Conservation (phyloP, 805 yeast species). For the Yamadazyma sp. region DNA sequence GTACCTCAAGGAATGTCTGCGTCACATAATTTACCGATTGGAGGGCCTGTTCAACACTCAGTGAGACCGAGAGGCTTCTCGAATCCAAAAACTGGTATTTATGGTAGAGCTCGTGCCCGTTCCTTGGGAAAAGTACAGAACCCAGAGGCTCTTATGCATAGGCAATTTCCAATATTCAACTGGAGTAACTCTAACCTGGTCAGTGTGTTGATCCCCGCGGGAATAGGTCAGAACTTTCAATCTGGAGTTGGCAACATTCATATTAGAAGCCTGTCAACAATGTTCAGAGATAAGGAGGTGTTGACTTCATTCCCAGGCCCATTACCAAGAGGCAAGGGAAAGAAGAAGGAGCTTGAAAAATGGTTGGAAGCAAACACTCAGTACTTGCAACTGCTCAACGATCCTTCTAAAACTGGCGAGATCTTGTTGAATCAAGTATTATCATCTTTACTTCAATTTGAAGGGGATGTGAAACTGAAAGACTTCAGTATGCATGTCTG, state of each 20-base stretch:
- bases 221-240: constrained; percentile 16
- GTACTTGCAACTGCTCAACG: constrained; percentile 9
- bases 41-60: background rate
- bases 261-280: constrained; percentile 24
- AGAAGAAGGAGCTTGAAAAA: constrained; percentile 64
- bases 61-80: constrained; percentile 15
- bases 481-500: constrained; percentile 35
- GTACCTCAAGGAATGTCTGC: too few relatives aligned
- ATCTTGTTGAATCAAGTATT: constrained; percentile 33
- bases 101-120: constrained; percentile 27
- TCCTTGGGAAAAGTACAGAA: constrained; percentile 37
- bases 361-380: constrained; percentile 45
- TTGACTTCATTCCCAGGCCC: constrained; percentile 63
- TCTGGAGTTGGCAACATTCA: constrained; percentile 31
- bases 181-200: constrained; percentile 49
- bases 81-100: constrained; percentile 17
- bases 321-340: constrained; percentile 53
- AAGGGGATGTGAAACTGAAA: constrained; percentile 29
- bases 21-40: too few relatives aligned
- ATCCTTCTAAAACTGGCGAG: constrained; percentile 21
- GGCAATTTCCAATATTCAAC: constrained; percentile 76
- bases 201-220: constrained; percentile 27
- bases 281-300: constrained; percentile 24
- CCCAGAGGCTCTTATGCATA: constrained; percentile 52
- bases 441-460: constrained; percentile 24